Conservation (phyloP, 1,284 basidiomycete genomes). For the Tausonia pullulans region DNA sequence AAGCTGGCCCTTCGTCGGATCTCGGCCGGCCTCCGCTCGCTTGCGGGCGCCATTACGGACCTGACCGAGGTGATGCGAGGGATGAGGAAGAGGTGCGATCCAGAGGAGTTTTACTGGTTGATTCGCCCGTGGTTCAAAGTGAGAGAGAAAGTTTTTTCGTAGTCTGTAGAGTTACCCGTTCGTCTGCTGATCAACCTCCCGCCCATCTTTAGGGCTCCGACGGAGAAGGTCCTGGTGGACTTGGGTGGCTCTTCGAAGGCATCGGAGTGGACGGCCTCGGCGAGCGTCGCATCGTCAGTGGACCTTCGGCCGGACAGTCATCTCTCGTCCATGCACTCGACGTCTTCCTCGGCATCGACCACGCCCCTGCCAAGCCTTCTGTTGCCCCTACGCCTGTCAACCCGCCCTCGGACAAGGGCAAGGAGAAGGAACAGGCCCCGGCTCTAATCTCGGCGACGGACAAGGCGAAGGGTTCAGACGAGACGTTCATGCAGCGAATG, state of each 20-base stretch:
- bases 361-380: conserved; percentile 30
- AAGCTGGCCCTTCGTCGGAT: conserved; percentile 61
- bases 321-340: conserved; percentile 80
- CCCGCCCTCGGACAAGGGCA: neutral
- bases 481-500: conserved; percentile 65
- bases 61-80: conserved; percentile 51
- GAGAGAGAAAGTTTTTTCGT: neutral
- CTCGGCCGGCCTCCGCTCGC: conserved; percentile 53
- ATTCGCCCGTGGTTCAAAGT: conserved; percentile 81
- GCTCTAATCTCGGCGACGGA: conserved; percentile 40
- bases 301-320: conserved; percentile 85
- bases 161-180: too few relatives aligned
- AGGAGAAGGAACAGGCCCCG: conserved; percentile 35
- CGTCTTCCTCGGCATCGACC: conserved; percentile 75
- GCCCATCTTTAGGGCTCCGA: conserved; percentile 47
- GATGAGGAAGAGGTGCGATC: conserved; percentile 63
- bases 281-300: conserved; percentile 53
- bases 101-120: conserved; percentile 67
- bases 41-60: conserved; percentile 56
- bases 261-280: conserved; percentile 41
- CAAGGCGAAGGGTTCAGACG: conserved; percentile 33
- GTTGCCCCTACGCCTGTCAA: conserved; percentile 11
- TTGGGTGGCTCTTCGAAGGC: conserved; percentile 74
- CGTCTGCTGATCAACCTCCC: too few relatives aligned
- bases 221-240: conserved; percentile 45